Percentiles rank a stretch among this genome's conserved stretches.
phyloP scores from a whole-genome alignment of 2,329 filamentous ascomycete species.

The Huntiella abstrusa region DNA sequence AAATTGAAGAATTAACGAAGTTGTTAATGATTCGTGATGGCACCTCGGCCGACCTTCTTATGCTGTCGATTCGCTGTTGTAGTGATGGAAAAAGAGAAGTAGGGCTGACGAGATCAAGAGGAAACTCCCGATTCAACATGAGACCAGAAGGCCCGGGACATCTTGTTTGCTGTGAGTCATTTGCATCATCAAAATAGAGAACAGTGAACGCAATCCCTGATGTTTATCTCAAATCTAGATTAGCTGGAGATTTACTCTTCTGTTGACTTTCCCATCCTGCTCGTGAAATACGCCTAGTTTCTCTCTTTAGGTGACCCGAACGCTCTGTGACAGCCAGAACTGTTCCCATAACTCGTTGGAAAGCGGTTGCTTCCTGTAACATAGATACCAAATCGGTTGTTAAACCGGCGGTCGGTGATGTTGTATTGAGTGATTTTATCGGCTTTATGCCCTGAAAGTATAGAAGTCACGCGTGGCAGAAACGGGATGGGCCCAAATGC shows the following conservation, averaged over 20 bases:
- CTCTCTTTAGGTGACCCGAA: conserved; percentile 41
- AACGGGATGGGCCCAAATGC: conserved; percentile 24
- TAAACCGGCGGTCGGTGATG: conserved; percentile 45
- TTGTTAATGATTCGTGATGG: conserved; percentile 78
- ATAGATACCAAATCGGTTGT: conserved; percentile 52
- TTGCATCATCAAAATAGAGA: neutral
- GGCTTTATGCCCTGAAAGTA: conserved; percentile 39
- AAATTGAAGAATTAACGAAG: conserved; percentile 75
- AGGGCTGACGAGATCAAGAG: conserved; percentile 56
- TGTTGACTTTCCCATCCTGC: conserved; percentile 53
- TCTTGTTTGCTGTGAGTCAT: conserved; percentile 21
- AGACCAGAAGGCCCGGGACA: conserved; percentile 61
- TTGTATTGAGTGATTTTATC: conserved; percentile 48
- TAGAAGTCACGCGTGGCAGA: conserved; percentile 41
- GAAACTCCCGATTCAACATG: conserved; percentile 67
- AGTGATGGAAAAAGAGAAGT: conserved; percentile 51
- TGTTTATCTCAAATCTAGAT: conserved; percentile 20
- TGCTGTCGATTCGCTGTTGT: conserved; percentile 56
- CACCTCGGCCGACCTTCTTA: conserved; percentile 61
- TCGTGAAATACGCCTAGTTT: conserved; percentile 49
- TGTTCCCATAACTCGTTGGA: conserved; percentile 63
- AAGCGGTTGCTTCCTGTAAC: too few relatives aligned
- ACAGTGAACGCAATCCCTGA: neutral
- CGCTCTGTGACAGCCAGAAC: conserved; percentile 63
- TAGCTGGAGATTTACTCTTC: conserved; percentile 63